These are phyloP conservation scores for Vaccinium vitisidaea DNA, from an alignment of 148 eudicot genomes.

Conservation along the genomic window DNA sequence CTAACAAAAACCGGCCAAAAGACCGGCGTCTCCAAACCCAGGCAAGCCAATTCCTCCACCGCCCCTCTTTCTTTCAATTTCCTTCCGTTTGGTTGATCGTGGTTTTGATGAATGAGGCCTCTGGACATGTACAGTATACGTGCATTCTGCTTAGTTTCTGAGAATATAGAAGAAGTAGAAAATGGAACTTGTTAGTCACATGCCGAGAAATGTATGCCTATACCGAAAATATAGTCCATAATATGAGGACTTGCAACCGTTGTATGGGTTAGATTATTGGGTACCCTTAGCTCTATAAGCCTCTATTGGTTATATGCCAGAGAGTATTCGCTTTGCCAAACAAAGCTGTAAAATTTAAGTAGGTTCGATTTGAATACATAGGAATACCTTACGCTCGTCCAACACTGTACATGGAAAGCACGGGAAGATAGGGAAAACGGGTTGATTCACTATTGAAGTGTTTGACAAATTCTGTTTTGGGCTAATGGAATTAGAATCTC, in stretches of 20 bases:
- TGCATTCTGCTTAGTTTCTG: background rate
- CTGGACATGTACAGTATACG: background rate
- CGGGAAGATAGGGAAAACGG: background rate
- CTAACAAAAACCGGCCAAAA: conserved; percentile 46
- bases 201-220: background rate
- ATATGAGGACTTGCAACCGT: background rate
- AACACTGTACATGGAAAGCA: background rate
- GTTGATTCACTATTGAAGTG: background rate
- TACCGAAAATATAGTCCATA: background rate
- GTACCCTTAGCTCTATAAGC: background rate
- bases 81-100: background rate
- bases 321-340: background rate
- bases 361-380: background rate
- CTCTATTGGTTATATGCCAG: background rate
- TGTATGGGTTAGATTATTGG: background rate
- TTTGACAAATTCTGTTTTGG: background rate
- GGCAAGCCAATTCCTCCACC: conserved; percentile 38
- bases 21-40: conserved; percentile 51
- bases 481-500: background rate
- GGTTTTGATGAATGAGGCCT: background rate
- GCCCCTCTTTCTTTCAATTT: background rate
- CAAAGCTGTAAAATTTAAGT: background rate
- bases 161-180: background rate
- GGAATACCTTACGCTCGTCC: background rate
- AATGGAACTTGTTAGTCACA: background rate